Evolutionary conservation across 345 rosid genomes (phyloP).

Genomic region (Erodium maritimum): DNA sequence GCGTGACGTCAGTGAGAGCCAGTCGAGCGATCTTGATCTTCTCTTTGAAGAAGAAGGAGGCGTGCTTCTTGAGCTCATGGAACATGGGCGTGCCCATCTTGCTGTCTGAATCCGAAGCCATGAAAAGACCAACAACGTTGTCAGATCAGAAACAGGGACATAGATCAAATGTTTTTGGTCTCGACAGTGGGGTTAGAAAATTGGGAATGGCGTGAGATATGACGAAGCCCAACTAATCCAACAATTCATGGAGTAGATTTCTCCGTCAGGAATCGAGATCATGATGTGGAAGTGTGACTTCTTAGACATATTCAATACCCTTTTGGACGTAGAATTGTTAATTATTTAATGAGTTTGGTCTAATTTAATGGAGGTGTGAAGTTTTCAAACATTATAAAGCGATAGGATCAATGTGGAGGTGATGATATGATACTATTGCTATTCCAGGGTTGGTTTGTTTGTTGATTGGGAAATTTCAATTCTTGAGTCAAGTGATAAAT

Average conservation of each 20-base stretch:
- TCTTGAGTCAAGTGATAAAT: too few relatives aligned
- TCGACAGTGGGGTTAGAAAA: not conserved
- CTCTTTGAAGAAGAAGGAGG: constrained; percentile 86
- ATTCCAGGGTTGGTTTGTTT: too few relatives aligned
- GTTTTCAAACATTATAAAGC: not conserved
- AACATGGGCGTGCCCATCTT: constrained; percentile 45
- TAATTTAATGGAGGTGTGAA: not conserved
- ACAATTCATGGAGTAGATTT: not conserved
- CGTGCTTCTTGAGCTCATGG: constrained; percentile 73
- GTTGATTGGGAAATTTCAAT: too few relatives aligned
- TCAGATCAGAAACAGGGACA: not conserved
- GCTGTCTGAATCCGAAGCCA: constrained; percentile 8
- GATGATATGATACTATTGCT: not conserved
- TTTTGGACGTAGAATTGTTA: too few relatives aligned
- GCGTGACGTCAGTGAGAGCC: constrained; percentile 85
- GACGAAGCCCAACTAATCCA: not conserved
- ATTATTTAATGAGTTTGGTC: not conserved
- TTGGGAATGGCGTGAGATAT: not conserved
- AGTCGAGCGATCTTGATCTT: constrained; percentile 83
- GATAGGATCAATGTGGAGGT: not conserved
- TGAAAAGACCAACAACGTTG: not conserved
- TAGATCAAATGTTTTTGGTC: too few relatives aligned
- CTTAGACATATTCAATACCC: not conserved
- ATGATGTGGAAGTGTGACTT: not conserved
- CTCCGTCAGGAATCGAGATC: not conserved